Evolutionary conservation across 345 rosid genomes (phyloP), one percentile per base, ranked within the genome.

Genomic region (Aegle marmelos): DNA sequence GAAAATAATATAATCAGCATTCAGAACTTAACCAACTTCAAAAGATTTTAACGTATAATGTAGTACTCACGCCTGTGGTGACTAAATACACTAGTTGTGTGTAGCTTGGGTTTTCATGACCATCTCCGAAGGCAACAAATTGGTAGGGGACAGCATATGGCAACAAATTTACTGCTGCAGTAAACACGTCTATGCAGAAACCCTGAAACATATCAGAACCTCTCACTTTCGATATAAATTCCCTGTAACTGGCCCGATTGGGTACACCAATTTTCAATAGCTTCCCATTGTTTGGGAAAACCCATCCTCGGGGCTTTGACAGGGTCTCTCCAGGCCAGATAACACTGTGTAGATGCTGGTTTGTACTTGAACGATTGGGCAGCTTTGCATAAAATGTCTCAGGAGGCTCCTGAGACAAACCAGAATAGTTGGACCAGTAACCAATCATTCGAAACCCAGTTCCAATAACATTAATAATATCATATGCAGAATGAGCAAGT

Each of bases 311-410:
- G 48, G 99, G 99, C 54, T 76, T 88, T 36, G 76, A 59, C 72
- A 76, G 75, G n/a, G 93, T 85, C 77, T 93, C 99, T 57, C 99
- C 99, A 0, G 98, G 99, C 99, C 99, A 96, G 69, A 96, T 90
- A 70, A 90, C 98, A 71, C 72, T 69, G 66, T 83, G 76, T 28
- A 96, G 83, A 25, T 92, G 76, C 81, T 86, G 97, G 84, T 50
- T 90, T 77, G 82, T 70, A 69, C 74, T 87, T 62, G 97, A 93
- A 58, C 86, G 86, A 82, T 92, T 93, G 39, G 93, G 90, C 70
- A 88, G 83, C 74, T 76, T 89, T 39, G 76, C 16, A 75, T 90
- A 83, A 72, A 93, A 88, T 68, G 80, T 81, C 83, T 89, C 98
- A 0, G 98, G 99, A 80, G 91, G 75, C 62, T 78, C 60, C n/a